Percentiles rank a stretch among this genome's conserved stretches.
These are phyloP conservation scores for Penicillium sp. DNA, from an alignment of 2,329 filamentous ascomycete genomes.

Conservation along the genomic window DNA sequence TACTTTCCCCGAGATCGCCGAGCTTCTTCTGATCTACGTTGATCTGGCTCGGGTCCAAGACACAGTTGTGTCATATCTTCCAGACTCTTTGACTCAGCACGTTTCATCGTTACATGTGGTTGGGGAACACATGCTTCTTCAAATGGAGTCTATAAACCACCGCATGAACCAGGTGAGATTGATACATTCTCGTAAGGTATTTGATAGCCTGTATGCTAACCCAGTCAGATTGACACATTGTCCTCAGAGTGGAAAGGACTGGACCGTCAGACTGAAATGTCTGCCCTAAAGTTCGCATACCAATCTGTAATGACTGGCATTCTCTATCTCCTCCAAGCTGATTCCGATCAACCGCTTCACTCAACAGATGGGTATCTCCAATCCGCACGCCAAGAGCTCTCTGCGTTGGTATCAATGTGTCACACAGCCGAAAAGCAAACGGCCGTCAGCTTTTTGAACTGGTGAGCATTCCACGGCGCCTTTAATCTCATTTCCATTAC, in stretches of 20 bases:
- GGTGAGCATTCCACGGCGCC: constrained; percentile 9
- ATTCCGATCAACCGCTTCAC: not conserved
- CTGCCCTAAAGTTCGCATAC: constrained; percentile 21
- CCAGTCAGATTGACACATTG: constrained; percentile 10
- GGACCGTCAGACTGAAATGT: constrained; percentile 18
- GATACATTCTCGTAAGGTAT: not conserved
- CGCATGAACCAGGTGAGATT: constrained; percentile 13
- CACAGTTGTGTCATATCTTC: constrained; percentile 13
- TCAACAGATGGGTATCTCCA: constrained; percentile 15
- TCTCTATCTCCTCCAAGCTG: constrained; percentile 17
- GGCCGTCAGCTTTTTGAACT: constrained; percentile 20
- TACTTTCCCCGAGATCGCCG: constrained; percentile 2
- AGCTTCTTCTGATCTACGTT: constrained; percentile 19
- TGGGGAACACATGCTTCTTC: constrained; percentile 5
- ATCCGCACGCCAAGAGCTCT: constrained; percentile 23
- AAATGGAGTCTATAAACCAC: constrained; percentile 15
- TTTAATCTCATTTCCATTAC: not conserved
- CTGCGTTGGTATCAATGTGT: constrained; percentile 19
- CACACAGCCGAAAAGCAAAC: constrained; percentile 15
- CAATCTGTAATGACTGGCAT: constrained; percentile 24
- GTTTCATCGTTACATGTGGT: not conserved
- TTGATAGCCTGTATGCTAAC: not conserved
- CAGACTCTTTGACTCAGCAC: not conserved
- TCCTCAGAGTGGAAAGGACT: constrained; percentile 21
- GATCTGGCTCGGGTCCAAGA: constrained; percentile 23